phyloP scores from a whole-genome alignment of 2,329 filamentous ascomycete genomes.

The Calonectria hongkongensis region DNA sequence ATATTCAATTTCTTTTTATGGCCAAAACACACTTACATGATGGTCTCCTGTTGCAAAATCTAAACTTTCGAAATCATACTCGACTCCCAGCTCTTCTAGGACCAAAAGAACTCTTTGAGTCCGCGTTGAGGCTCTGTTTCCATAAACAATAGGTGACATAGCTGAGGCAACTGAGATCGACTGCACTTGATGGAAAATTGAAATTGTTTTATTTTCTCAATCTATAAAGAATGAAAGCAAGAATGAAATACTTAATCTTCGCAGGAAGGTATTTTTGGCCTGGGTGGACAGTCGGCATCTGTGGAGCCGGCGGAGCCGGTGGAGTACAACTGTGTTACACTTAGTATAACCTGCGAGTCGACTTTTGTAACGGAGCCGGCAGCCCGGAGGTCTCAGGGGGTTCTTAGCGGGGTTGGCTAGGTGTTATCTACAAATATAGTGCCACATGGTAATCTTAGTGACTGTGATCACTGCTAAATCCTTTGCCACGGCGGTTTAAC shows the following conservation, averaged over 20 bases:
- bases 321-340: background rate
- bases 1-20: too few species aligned
- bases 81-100: slow-evolving; percentile 1
- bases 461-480: too few species aligned
- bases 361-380: too few species aligned
- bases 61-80: slow-evolving; percentile 7
- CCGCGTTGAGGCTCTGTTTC: slow-evolving; percentile 20
- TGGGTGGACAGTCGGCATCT: background rate
- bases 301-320: slow-evolving; percentile 1
- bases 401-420: too few species aligned
- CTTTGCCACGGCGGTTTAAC: too few species aligned
- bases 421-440: too few species aligned
- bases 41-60: slow-evolving; percentile 13
- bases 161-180: background rate
- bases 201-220: too few species aligned
- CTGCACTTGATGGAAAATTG: background rate
- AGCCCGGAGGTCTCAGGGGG: too few species aligned
- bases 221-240: background rate
- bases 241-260: background rate
- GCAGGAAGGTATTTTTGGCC: background rate
- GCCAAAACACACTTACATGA: background rate
- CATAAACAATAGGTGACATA: slow-evolving; percentile 12
- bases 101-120: slow-evolving; percentile 14
- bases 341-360: too few species aligned
- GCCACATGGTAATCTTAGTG: too few species aligned